A percentile compares a stretch with the other conserved stretches of the same genome.
Conservation (phyloP, 352 stramenopile species). For the Globisporangium camurandrum region DNA sequence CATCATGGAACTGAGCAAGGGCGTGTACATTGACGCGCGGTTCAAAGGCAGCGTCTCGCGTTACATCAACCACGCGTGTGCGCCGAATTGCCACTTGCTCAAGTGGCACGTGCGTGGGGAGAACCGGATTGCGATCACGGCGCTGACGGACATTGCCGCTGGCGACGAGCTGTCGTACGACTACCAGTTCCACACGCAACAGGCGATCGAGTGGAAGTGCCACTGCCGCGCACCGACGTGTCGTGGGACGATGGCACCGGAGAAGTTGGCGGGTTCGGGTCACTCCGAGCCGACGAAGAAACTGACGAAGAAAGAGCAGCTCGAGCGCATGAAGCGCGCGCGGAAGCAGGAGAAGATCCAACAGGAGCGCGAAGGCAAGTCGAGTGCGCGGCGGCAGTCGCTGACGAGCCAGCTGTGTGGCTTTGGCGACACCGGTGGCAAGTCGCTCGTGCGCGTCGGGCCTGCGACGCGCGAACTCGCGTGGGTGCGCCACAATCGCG, state of each 20-base stretch:
- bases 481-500: conserved; percentile 36
- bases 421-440: conserved; percentile 40
- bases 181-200: conserved; percentile 91
- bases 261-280: conserved; percentile 54
- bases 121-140: conserved; percentile 91
- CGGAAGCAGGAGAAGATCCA: conserved; percentile 60
- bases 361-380: conserved; percentile 58
- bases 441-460: conserved; percentile 51
- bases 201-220: conserved; percentile 84
- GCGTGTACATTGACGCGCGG: conserved; percentile 93
- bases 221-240: conserved; percentile 77
- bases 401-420: conserved; percentile 48
- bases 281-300: conserved; percentile 37
- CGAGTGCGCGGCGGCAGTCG: conserved; percentile 48
- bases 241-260: conserved; percentile 80
- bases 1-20: conserved; percentile 90
- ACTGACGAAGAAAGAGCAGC: conserved; percentile 73
- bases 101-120: conserved; percentile 93
- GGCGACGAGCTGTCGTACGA: conserved; percentile 93
- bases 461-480: conserved; percentile 48
- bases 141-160: conserved; percentile 79
- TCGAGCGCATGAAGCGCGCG: conserved; percentile 60
- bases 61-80: conserved; percentile 97
- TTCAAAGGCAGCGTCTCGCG: conserved; percentile 91
- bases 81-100: conserved; percentile 93